phyloP scores from a whole-genome alignment of 2,329 filamentous ascomycete species.

The Geosmithia flava region DNA sequence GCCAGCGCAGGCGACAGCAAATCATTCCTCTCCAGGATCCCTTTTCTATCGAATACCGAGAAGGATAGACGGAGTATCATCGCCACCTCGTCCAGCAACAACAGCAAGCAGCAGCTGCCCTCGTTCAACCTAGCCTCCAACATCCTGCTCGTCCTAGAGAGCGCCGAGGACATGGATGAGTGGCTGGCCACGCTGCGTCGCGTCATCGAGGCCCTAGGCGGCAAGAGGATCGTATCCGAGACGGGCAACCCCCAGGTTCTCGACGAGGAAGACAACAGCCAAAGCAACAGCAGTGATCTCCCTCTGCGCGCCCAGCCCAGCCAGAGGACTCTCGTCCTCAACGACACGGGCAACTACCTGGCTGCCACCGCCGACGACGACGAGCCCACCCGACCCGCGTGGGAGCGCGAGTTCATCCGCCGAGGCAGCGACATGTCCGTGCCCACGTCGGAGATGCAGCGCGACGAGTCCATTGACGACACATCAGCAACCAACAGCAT shows the following conservation, averaged over 20 bases:
- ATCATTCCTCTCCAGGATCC: constrained; percentile 3
- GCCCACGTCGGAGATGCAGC: constrained; percentile 11
- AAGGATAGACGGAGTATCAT: neutral
- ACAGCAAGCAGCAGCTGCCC: constrained; percentile 13
- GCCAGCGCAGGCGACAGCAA: constrained; percentile 22
- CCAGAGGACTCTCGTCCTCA: constrained; percentile 33
- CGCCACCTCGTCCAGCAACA: no score
- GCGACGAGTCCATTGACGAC: constrained; percentile 35
- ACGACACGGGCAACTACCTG: constrained; percentile 30
- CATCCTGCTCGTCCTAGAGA: constrained; percentile 62
- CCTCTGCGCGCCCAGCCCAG: constrained; percentile 25
- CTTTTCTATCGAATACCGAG: constrained; percentile 25
- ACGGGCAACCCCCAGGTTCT: constrained; percentile 39
- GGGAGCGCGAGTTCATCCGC: constrained; percentile 2
- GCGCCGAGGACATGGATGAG: constrained; percentile 59
- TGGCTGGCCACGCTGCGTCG: constrained; percentile 60
- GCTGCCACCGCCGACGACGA: constrained; percentile 14
- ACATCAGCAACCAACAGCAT: constrained; percentile 45
- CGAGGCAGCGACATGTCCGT: constrained; percentile 6
- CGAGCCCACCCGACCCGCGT: neutral
- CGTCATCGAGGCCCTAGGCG: constrained; percentile 59
- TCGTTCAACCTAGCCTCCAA: constrained; percentile 34
- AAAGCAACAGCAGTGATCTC: neutral
- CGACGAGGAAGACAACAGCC: constrained; percentile 10
- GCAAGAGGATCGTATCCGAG: constrained; percentile 50